Evolutionary conservation across 257 asterid genomes (phyloP), one percentile per base, ranked within the genome.

Genomic region (Salvia miltiorrhiza): DNA sequence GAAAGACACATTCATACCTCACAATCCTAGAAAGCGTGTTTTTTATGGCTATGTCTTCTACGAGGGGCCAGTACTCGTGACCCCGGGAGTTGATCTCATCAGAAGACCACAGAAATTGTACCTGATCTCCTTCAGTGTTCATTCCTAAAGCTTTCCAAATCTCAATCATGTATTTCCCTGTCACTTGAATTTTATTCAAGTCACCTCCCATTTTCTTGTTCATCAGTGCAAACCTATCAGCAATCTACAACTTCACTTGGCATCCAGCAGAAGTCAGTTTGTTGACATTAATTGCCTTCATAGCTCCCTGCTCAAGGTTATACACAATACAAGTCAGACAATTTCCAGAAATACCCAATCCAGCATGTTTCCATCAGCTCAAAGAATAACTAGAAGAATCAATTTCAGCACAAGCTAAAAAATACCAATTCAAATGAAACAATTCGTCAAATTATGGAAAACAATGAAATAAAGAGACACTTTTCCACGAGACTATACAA

Each of bases 121-220:
- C 97, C 67, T 82, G 86, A 52, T 85, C 90, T 21, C 83, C 89
- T 16, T 92, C 96, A 23, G 82, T 69, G 78, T 90, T 80, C 98
- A 92, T 85, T 23, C 98, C 98, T 6, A 84, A 84, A 70, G 95
- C 96, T 72, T 88, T 92, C 98, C 96, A 92, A 53, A 90, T 90
- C 81, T 92, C 98, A 61, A 92, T 92, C 80, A 92, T n/a, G 77
- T 90, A 92, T 9, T 85, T 71, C 21, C 98, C 98, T 39, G 88
- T 80, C 28, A 81, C 89, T 74, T 77, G 80, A 63, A n/a, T n/a
- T n/a, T n/a, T n/a, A n/a, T n/a, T n/a, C n/a, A n/a, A n/a, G n/a
- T n/a, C n/a, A n/a, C n/a, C 88, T 92, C 90, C 97, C 96, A 92
- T 83, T 68, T 92, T 92, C 80, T 86, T 87, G 83, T 89, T 92